Evolutionary conservation across 73 alveolate species (phyloP).

Genomic region (Uronychia setigera): DNA sequence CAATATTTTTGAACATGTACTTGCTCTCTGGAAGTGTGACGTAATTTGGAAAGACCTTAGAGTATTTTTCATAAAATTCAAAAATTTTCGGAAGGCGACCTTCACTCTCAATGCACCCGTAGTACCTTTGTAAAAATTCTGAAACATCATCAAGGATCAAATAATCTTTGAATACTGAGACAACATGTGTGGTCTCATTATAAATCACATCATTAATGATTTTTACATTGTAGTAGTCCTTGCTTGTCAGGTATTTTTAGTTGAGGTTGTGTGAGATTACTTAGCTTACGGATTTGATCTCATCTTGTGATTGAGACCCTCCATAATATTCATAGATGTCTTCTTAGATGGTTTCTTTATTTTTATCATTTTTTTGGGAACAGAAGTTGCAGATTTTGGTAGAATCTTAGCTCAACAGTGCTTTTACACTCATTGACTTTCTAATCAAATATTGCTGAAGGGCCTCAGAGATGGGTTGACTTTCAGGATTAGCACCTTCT

Average conservation of each 20-base stretch:
- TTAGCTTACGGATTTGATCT: background rate
- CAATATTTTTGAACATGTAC: conserved; percentile 85
- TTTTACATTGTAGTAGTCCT: conserved; percentile 58
- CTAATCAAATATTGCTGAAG: background rate
- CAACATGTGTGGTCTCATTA: conserved; percentile 80
- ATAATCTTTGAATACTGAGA: conserved; percentile 77
- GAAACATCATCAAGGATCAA: conserved; percentile 81
- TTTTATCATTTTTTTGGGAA: no score
- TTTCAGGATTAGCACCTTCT: no score
- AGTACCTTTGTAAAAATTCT: conserved; percentile 82
- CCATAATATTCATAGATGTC: background rate
- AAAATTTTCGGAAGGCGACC: conserved; percentile 80
- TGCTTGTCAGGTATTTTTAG: conserved; percentile 44
- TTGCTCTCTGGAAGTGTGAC: conserved; percentile 81
- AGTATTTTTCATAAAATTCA: conserved; percentile 82
- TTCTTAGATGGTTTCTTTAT: background rate
- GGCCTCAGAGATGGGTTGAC: background rate
- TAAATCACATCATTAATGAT: conserved; percentile 72
- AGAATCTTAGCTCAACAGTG: background rate
- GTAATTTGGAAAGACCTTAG: conserved; percentile 87
- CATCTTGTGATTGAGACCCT: background rate
- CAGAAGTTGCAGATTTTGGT: background rate
- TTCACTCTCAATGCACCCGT: conserved; percentile 60
- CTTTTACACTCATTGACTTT: background rate
- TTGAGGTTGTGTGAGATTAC: background rate